phyloP scores from a whole-genome alignment of 2,329 filamentous ascomycete genomes.

The Aspergillus brunneoviolaceus region DNA sequence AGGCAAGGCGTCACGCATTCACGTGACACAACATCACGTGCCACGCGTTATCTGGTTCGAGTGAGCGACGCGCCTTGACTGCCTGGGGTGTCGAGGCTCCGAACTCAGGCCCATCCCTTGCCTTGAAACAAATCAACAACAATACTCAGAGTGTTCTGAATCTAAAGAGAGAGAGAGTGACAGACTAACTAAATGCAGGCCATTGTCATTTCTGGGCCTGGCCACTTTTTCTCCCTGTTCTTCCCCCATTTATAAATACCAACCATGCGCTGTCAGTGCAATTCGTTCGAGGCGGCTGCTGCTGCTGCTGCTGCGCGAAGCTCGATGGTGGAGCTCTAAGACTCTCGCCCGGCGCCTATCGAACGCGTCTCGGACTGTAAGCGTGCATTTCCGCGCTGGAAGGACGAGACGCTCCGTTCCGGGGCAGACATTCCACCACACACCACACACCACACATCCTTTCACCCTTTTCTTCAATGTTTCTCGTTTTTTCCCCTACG shows the following conservation, averaged over 20 bases:
- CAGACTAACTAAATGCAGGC: neutral
- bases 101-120: neutral
- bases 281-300: slow-evolving; percentile 13
- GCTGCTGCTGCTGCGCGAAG: slow-evolving; percentile 21
- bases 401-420: slow-evolving; percentile 35
- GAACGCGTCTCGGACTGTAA: slow-evolving; percentile 43
- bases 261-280: slow-evolving; percentile 10
- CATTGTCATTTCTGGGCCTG: neutral
- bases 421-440: slow-evolving; percentile 36
- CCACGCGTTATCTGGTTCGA: slow-evolving; percentile 23
- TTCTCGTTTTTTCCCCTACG: slow-evolving; percentile 26
- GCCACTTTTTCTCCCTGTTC: neutral
- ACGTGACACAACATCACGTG: slow-evolving; percentile 21
- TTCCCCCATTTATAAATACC: too few species aligned
- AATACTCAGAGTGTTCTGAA: neutral
- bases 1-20: slow-evolving; percentile 8
- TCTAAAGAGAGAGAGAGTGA: neutral
- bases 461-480: slow-evolving; percentile 25
- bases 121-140: neutral
- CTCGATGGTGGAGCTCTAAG: slow-evolving; percentile 28
- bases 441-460: slow-evolving; percentile 22
- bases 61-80: slow-evolving; percentile 17
- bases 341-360: slow-evolving; percentile 38
- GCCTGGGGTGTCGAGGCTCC: slow-evolving; percentile 5
- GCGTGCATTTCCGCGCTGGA: slow-evolving; percentile 43